Evolutionary conservation across 352 stramenopile genomes (phyloP).

Genomic region (Lagenidium giganteum): DNA sequence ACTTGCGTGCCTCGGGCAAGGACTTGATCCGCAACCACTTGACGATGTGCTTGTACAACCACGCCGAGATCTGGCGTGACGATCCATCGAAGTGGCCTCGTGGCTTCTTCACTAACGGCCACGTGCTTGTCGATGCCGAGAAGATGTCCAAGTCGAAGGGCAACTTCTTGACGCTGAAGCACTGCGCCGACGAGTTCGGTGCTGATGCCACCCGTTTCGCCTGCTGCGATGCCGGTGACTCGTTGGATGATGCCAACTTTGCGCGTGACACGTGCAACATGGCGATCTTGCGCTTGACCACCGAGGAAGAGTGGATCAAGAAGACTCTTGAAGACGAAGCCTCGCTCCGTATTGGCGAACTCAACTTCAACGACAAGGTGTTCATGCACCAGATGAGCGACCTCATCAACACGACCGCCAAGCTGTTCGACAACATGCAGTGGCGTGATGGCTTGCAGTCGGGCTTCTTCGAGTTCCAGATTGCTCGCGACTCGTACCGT

Average conservation of each 20-base stretch:
- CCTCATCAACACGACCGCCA: conserved; percentile 88
- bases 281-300: conserved; percentile 96
- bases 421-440: conserved; percentile 87
- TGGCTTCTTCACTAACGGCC: conserved; percentile 98
- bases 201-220: conserved; percentile 97
- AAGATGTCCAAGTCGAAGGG: conserved; percentile 99
- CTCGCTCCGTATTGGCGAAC: conserved; percentile 71
- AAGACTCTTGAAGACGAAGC: conserved; percentile 84
- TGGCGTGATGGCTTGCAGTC: conserved; percentile 97
- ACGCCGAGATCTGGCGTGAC: conserved; percentile 99
- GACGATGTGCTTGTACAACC: conserved; percentile 99
- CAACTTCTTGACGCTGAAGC: conserved; percentile 99
- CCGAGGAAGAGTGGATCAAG: conserved; percentile 97
- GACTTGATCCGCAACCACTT: conserved; percentile 99
- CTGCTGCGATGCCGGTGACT: conserved; percentile 97
- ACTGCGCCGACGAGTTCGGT: conserved; percentile 94
- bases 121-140: conserved; percentile 95
- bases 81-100: conserved; percentile 96
- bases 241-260: conserved; percentile 99
- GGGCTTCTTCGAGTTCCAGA: conserved; percentile 99
- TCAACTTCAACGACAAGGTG: conserved; percentile 92
- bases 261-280: conserved; percentile 95
- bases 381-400: conserved; percentile 98
- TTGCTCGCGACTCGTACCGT: conserved; percentile 97
- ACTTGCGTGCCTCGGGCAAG: conserved; percentile 96